Evolutionary conservation across 108 stramenopile species (phyloP), one percentile per base, ranked within the genome.

Genomic region (Nannochloropsis gaditana): DNA sequence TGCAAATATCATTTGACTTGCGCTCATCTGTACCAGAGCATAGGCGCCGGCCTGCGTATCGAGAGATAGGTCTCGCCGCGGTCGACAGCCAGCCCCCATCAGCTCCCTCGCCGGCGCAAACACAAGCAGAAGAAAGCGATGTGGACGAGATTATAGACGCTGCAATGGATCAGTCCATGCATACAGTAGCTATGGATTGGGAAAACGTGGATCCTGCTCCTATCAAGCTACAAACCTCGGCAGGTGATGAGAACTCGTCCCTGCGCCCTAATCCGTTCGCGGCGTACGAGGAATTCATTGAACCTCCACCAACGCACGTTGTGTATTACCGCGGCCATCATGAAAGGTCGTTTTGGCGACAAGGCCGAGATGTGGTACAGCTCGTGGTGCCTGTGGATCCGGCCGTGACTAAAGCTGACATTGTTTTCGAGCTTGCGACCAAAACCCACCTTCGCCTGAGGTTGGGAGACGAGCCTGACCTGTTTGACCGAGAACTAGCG

Each of bases 291-390:
- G 59, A 73, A 73, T 73, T 73, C 6, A 73, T 73, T 8, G 59
- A 73, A n/a, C 19, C 59, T 2, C 59, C 59, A n/a, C n/a, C 59
- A 2, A 73, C 59, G 59, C 59, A 73, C 6, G 15, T n/a, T 15
- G 59, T 73, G 19, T 73, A 73, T n/a, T 73, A 73, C 59, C 59
- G 59, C 2, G 59, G 59, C 19, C 59, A 73, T 73, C 59, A 73
- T n/a, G 59, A 73, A 6, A 8, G 19, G n/a, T 73, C 59, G 19
- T 73, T 73, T n/a, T 73, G 59, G 59, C 59, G 59, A 73, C 59
- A 73, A 73, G 59, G 59, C 59, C 59, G 59, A n/a, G 59, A 73
- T 73, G 8, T 73, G n/a, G n/a, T 73, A n/a, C 59, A 73, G n/a
- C n/a, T 73, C 15, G 6, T 73, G 19, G 59, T 73, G 59, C 59